Evolutionary conservation across 2,329 filamentous ascomycete species (phyloP).

Genomic region (Anthostomella pinea): DNA sequence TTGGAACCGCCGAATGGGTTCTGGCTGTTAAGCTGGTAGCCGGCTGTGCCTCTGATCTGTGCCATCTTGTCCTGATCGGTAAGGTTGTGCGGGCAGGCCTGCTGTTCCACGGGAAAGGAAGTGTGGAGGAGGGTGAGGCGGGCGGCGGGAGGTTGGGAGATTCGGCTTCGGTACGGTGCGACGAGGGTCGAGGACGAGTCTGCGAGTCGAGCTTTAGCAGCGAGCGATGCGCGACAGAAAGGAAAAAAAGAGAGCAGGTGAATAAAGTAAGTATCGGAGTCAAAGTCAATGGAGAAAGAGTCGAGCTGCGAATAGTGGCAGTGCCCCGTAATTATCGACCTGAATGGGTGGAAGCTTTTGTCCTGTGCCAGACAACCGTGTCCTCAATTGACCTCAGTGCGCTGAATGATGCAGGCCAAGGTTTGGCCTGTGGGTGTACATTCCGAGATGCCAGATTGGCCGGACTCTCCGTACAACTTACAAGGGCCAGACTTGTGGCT

Average conservation of each 20-base stretch:
- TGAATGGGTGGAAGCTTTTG: slow-evolving; percentile 2
- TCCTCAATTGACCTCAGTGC: slow-evolving; percentile 35
- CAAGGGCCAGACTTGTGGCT: no score
- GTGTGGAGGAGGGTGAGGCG: neutral
- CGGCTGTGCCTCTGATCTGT: slow-evolving; percentile 63
- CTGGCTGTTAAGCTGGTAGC: slow-evolving; percentile 78
- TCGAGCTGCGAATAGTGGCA: slow-evolving; percentile 5
- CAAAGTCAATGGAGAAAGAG: no score
- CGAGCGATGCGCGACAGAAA: no score
- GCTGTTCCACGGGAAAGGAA: slow-evolving; percentile 18
- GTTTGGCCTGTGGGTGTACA: slow-evolving; percentile 5
- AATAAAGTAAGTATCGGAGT: no score
- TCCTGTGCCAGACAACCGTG: slow-evolving; percentile 32
- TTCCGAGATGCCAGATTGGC: slow-evolving; percentile 23
- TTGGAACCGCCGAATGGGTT: slow-evolving; percentile 66
- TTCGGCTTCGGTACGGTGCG: neutral
- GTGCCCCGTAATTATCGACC: no score
- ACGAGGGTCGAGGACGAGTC: slow-evolving; percentile 1
- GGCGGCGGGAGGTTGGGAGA: neutral
- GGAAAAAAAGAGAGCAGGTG: no score
- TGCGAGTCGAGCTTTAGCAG: no score
- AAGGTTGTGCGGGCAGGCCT: slow-evolving; percentile 19
- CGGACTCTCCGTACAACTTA: no score
- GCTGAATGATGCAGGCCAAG: slow-evolving; percentile 20
- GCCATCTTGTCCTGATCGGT: slow-evolving; percentile 34